phyloP scores from a whole-genome alignment of 1,284 basidiomycete species.

The Sanghuangporus weigelae region DNA sequence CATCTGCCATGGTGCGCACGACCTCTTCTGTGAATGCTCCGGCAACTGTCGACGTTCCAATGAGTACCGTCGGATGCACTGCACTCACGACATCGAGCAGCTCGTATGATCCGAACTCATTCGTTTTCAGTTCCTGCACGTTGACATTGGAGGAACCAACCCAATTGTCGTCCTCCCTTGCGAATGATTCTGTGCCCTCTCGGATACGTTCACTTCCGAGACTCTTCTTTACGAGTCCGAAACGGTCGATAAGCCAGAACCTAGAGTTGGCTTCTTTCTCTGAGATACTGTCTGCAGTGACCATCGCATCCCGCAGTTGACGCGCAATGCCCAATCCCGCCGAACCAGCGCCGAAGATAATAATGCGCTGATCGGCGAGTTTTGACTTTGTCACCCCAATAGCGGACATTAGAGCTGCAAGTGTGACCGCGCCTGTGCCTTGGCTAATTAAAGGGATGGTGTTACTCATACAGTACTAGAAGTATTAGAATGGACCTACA shows the following conservation, averaged over 20 bases:
- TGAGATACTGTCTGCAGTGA: slow-evolving; percentile 48
- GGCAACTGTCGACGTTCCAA: slow-evolving; percentile 76
- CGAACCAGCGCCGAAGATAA: slow-evolving; percentile 78
- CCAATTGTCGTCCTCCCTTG: slow-evolving; percentile 52
- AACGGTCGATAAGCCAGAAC: slow-evolving; percentile 67
- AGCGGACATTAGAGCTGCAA: slow-evolving; percentile 73
- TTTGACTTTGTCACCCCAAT: slow-evolving; percentile 67
- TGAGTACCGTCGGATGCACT: slow-evolving; percentile 67
- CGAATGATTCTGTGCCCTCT: slow-evolving; percentile 50
- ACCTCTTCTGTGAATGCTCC: slow-evolving; percentile 83
- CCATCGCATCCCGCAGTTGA: slow-evolving; percentile 74
- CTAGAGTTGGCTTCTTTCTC: slow-evolving; percentile 52
- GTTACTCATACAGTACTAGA: neutral
- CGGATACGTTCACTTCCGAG: slow-evolving; percentile 46
- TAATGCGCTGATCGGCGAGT: slow-evolving; percentile 69
- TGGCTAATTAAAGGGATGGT: slow-evolving; percentile 43
- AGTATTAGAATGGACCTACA: slow-evolving; percentile 36
- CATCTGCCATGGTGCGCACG: slow-evolving; percentile 62
- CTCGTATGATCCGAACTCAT: slow-evolving; percentile 40
- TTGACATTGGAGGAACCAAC: slow-evolving; percentile 1
- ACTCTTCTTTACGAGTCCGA: slow-evolving; percentile 50
- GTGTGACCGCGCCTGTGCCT: slow-evolving; percentile 81
- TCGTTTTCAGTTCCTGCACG: slow-evolving; percentile 30
- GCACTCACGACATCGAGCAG: slow-evolving; percentile 67
- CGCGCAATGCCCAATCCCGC: slow-evolving; percentile 76